Base-by-base conservation (phyloP, 169 alveolate species). In the Amoebophrya sp. region DNA sequence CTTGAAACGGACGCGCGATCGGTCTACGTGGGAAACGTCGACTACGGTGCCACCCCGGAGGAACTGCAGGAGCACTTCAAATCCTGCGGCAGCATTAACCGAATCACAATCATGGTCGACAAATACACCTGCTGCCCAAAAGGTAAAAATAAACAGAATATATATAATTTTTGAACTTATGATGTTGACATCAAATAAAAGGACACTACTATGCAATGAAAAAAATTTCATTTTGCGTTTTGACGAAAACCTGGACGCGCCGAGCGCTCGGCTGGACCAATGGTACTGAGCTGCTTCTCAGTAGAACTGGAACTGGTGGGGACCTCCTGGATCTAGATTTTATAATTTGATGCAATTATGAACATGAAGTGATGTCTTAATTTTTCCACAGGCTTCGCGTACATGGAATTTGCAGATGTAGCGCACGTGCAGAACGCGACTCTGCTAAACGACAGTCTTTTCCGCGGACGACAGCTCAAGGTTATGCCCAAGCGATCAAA, bases 71-170 rank as follows among this genome's bases (percentile, higher is more conserved):
- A 97, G 92, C 97, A 96, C 66, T 97, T 97, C 95, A 95, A 96
- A 90, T 95, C 96, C 23, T 97, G 99, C 40, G 99, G 99, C 0
- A 93, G 94, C 47, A 96, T 97, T 88, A 95, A 96, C 55, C 92
- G 99, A 89, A 97, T 97, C 83, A 97, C 99, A 14, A 97, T 97
- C 92, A 96, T 96, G 95, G 98, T 97, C 29, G 98, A 97, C 93
- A 97, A 97, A 93, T 93, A 94, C 92, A 96, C 98, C 3, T 98
- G 98, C n/a, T 97, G 96, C 90, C 98, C 99, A 7, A 96, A 97
- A 88, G 99, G 99, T 96, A 93, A 53, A 54, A 23, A n/a, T 77
- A 47, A 89, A 1, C 39, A 2, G 23, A 40, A 53, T 10, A 77
- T 25, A 88, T 92, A 40, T 40, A 38, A 10, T 39, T 47, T 47